Conservation (phyloP, 73 alveolate species). For the Uronychia setigera region DNA sequence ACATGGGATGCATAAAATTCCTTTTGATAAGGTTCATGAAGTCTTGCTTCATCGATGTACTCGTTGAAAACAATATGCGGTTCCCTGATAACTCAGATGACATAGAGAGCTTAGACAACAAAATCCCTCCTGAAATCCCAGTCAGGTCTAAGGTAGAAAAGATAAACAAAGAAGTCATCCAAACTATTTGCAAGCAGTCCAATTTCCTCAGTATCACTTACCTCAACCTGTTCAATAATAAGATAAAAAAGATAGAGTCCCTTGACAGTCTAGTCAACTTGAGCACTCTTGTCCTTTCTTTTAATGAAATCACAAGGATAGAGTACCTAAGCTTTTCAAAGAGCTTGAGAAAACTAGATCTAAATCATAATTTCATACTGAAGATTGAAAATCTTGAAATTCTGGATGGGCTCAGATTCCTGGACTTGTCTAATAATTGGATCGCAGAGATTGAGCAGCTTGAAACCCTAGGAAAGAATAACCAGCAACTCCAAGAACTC, state of each 20-base stretch:
- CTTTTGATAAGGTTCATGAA: conserved; percentile 52
- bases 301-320: conserved; percentile 83
- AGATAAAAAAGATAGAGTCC: conserved; percentile 77
- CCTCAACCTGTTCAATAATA: conserved; percentile 85
- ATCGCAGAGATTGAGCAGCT: conserved; percentile 9
- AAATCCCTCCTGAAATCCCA: conserved; percentile 57
- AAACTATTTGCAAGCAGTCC: conserved; percentile 12
- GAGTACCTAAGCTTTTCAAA: conserved; percentile 76
- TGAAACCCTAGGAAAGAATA: not conserved
- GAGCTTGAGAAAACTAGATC: conserved; percentile 75
- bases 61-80: conserved; percentile 11
- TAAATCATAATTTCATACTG: conserved; percentile 87
- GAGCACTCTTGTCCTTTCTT: conserved; percentile 81
- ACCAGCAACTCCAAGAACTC: conserved; percentile 10
- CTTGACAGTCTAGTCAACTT: conserved; percentile 78
- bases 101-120: conserved; percentile 5
- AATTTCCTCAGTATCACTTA: conserved; percentile 61
- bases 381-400: conserved; percentile 76
- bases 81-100: conserved; percentile 34
- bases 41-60: conserved; percentile 47
- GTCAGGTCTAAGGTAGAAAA: conserved; percentile 24
- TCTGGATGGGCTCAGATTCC: conserved; percentile 53
- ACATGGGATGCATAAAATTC: conserved; percentile 63
- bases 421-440: conserved; percentile 64
- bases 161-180: not conserved